Base-by-base conservation (phyloP, 1,284 basidiomycete genomes). In the Cystobasidiaceae sp. region DNA sequence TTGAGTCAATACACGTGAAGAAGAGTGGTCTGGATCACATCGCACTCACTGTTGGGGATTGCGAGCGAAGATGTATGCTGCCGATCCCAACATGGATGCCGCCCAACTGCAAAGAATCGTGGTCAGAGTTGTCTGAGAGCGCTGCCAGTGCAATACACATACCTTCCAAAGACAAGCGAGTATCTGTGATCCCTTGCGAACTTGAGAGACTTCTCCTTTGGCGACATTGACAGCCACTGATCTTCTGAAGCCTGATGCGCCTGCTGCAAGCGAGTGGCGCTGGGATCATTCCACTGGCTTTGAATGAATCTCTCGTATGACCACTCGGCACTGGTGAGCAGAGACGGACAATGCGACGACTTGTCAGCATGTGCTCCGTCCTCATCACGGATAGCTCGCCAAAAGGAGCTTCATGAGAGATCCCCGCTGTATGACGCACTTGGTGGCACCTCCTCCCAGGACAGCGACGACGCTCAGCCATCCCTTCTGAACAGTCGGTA, bases 81-180 rank as follows among this genome's bases (percentile, higher is more conserved):
- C 61, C 33, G 61, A 64, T 48, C 61, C 61, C 32, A 54, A 6
- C 61, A 64, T 64, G 34, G 61, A 64, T 23, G 61, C 61, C 9
- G 39, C 27, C 61, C 61, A 64, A 27, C 60, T 62, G 23, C n/a
- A n/a, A n/a, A n/a, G 13, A 7, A 21, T n/a, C n/a, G n/a, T n/a
- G n/a, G n/a, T n/a, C n/a, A n/a, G n/a, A n/a, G n/a, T n/a, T n/a
- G n/a, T n/a, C n/a, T n/a, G n/a, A n/a, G n/a, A n/a, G n/a, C n/a
- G n/a, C n/a, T n/a, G n/a, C n/a, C n/a, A n/a, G n/a, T n/a, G n/a
- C n/a, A n/a, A n/a, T n/a, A n/a, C n/a, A n/a, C n/a, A 15, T 50
- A 62, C 61, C 34, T 44, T 19, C 61, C 61, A 39, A 64, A 46
- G 3, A 64, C 61, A 44, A 64, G 23, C 44, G 55, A 41, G 30